phyloP scores from a whole-genome alignment of 495 filamentous ascomycete species.

The Ramalina intermedia region DNA sequence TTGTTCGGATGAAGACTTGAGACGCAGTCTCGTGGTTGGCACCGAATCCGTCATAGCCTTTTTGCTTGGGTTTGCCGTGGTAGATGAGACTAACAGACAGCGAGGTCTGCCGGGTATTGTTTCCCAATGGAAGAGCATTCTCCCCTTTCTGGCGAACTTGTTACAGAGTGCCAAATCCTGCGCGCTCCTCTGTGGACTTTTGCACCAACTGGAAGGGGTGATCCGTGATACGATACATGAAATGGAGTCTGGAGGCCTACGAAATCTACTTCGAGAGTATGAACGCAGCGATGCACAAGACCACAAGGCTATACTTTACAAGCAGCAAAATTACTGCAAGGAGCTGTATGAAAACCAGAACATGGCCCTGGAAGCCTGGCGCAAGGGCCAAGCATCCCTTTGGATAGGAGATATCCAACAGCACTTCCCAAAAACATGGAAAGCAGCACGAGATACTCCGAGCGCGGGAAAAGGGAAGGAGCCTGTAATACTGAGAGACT shows the following conservation, averaged over 20 bases:
- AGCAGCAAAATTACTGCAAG: conserved; percentile 22
- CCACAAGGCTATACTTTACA: neutral
- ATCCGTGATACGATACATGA: conserved; percentile 29
- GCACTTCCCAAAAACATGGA: conserved; percentile 34
- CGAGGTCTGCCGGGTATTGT: conserved; percentile 26
- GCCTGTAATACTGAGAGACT: conserved; percentile 24
- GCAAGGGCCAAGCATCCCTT: conserved; percentile 28
- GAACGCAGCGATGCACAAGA: neutral
- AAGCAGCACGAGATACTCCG: conserved; percentile 22
- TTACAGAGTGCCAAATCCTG: conserved; percentile 25
- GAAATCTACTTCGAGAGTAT: neutral
- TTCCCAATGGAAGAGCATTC: conserved; percentile 32
- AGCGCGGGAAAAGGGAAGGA: conserved; percentile 23
- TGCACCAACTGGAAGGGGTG: conserved; percentile 31
- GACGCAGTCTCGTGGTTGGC: conserved; percentile 28
- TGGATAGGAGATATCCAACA: conserved; percentile 28
- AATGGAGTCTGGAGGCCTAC: neutral
- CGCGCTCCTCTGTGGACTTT: conserved; percentile 28
- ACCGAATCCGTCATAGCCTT: conserved; percentile 36
- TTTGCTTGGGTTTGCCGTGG: conserved; percentile 33
- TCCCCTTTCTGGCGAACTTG: conserved; percentile 34
- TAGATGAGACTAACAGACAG: conserved; percentile 26
- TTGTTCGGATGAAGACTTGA: conserved; percentile 23
- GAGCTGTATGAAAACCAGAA: conserved; percentile 28
- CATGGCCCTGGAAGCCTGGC: conserved; percentile 31